These are phyloP conservation scores for Eimeria maxima DNA, from an alignment of 169 alveolate genomes.

Conservation along the genomic window DNA sequence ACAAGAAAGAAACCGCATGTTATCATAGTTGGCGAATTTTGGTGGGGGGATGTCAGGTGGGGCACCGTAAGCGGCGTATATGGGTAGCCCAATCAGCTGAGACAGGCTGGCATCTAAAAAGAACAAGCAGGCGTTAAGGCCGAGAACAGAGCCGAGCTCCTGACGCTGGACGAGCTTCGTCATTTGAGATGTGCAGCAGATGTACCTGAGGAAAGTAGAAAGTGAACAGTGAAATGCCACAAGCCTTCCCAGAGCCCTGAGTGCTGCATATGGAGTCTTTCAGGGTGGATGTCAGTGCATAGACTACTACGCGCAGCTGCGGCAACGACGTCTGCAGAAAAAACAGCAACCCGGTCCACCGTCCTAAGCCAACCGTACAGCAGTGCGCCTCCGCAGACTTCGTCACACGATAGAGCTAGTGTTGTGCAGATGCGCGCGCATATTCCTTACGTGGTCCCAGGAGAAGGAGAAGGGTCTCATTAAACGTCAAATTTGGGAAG, in stretches of 20 bases:
- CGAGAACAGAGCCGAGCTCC: constrained; percentile 71
- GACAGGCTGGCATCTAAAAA: constrained; percentile 78
- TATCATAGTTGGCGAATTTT: neutral
- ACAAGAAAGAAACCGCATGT: neutral
- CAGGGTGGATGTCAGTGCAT: neutral
- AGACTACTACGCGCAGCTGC: neutral
- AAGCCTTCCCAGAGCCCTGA: neutral
- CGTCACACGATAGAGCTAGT: neutral
- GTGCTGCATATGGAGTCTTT: neutral
- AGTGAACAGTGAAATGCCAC: neutral
- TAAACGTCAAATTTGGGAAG: constrained; percentile 60
- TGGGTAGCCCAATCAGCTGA: constrained; percentile 72
- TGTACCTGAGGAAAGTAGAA: constrained; percentile 27
- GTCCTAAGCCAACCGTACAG: constrained; percentile 51
- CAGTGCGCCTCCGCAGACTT: constrained; percentile 83
- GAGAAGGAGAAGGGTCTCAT: constrained; percentile 50
- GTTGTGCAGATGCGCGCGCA: neutral
- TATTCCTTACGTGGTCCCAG: constrained; percentile 73
- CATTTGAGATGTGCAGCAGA: constrained; percentile 81
- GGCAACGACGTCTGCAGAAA: neutral
- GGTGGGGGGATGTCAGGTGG: neutral
- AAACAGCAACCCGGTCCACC: neutral
- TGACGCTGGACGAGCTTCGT: constrained; percentile 76
- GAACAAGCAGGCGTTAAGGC: constrained; percentile 76
- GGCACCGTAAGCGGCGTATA: constrained; percentile 75